Evolutionary conservation across 176 grass and related monocot genomes (phyloP).

Genomic region (Zoysia japonica): DNA sequence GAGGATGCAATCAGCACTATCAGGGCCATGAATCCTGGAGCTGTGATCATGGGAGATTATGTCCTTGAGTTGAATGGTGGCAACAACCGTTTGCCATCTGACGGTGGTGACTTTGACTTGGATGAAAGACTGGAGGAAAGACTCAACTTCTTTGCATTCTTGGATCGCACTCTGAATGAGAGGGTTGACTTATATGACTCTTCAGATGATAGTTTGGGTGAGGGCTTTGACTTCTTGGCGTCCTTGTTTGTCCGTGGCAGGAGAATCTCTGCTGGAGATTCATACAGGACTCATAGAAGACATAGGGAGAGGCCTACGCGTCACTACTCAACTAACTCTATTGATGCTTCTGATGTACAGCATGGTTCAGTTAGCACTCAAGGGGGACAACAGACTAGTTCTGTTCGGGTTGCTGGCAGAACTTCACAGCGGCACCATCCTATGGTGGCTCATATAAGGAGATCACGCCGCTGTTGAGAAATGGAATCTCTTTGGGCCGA

Average conservation of each 20-base stretch:
- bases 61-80: slow-evolving; percentile 78
- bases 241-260: slow-evolving; percentile 50
- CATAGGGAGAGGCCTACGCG: slow-evolving; percentile 45
- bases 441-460: slow-evolving; percentile 31
- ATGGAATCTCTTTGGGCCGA: slow-evolving; percentile 19
- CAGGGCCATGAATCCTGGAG: slow-evolving; percentile 68
- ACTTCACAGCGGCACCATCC: slow-evolving; percentile 28
- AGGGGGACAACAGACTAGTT: slow-evolving; percentile 30
- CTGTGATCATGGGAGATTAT: slow-evolving; percentile 86
- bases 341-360: slow-evolving; percentile 39
- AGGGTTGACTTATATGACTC: slow-evolving; percentile 48
- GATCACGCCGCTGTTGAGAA: slow-evolving; percentile 30
- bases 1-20: slow-evolving; percentile 90
- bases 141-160: slow-evolving; percentile 54
- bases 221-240: slow-evolving; percentile 46
- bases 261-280: slow-evolving; percentile 41
- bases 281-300: slow-evolving; percentile 44
- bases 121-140: slow-evolving; percentile 54
- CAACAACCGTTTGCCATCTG: slow-evolving; percentile 29
- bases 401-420: slow-evolving; percentile 31
- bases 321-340: slow-evolving; percentile 24
- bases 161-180: slow-evolving; percentile 54
- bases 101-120: slow-evolving; percentile 47
- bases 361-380: slow-evolving; percentile 27
- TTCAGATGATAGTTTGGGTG: slow-evolving; percentile 53